A percentile compares a stretch with the other conserved stretches of the same genome.
Evolutionary conservation across 139 green algal species (phyloP).

Genomic region (Medakamo hakoo): DNA sequence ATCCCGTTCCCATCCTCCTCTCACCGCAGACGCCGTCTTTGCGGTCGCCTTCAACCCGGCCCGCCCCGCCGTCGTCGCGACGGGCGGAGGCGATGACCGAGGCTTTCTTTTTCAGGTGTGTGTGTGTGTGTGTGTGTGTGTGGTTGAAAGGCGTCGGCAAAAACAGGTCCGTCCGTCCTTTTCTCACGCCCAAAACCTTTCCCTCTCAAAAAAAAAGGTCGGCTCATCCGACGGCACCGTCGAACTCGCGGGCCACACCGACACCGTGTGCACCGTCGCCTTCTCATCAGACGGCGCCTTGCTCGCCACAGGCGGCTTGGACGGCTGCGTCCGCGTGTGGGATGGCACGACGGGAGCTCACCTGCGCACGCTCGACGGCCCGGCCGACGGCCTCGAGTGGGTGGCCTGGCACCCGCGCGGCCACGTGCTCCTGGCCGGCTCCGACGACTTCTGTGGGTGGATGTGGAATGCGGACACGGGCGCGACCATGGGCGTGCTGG

Average conservation of each 20-base stretch:
- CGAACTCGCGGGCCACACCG: slow-evolving; percentile 62
- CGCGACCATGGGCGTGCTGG: slow-evolving; percentile 81
- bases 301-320: slow-evolving; percentile 9
- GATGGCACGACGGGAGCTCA: slow-evolving; percentile 22
- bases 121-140: too few relatives aligned
- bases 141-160: too few relatives aligned
- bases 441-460: slow-evolving; percentile 83
- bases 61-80: slow-evolving; percentile 46
- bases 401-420: slow-evolving; percentile 84
- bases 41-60: slow-evolving; percentile 51
- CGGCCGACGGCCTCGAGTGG: slow-evolving; percentile 67
- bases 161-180: too few relatives aligned
- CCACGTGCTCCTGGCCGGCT: slow-evolving; percentile 72
- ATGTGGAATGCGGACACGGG: slow-evolving; percentile 86
- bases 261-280: slow-evolving; percentile 53
- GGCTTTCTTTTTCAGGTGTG: slow-evolving; percentile 54
- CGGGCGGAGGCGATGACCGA: slow-evolving; percentile 56
- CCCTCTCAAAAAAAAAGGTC: too few relatives aligned
- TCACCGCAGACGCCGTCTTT: slow-evolving; percentile 44
- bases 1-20: too few relatives aligned
- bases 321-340: slow-evolving; percentile 14
- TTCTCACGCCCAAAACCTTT: too few relatives aligned
- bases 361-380: slow-evolving; percentile 56
- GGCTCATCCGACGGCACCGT: neutral
- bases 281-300: slow-evolving; percentile 55